Evolutionary conservation across 148 eudicot genomes (phyloP).

Genomic region (Talinum fruticosum): DNA sequence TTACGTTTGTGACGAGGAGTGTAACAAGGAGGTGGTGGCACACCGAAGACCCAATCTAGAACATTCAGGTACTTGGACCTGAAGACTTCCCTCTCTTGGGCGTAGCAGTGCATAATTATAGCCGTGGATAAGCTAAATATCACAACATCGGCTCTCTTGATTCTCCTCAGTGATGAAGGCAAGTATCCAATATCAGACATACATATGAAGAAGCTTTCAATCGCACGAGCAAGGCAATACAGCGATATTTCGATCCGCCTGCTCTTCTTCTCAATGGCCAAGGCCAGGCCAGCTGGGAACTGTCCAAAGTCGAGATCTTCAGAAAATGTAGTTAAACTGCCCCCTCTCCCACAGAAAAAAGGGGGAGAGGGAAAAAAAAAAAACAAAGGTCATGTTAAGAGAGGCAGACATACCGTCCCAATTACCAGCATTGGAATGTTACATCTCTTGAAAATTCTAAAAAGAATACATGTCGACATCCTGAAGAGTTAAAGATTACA

Average conservation of each 20-base stretch:
- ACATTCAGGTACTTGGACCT: conserved; percentile 93
- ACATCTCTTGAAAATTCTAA: conserved; percentile 74
- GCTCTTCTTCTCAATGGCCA: conserved; percentile 97
- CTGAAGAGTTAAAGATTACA: conserved; percentile 35
- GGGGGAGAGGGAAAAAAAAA: not conserved
- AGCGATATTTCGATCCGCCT: conserved; percentile 91
- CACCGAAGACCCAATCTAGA: conserved; percentile 99
- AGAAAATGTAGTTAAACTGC: not conserved
- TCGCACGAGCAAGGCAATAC: conserved; percentile 89
- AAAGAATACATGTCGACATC: conserved; percentile 94
- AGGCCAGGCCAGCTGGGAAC: conserved; percentile 88
- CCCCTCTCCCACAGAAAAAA: not conserved
- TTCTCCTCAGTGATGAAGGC: conserved; percentile 58
- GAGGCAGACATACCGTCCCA: conserved; percentile 60
- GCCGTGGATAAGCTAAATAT: conserved; percentile 94
- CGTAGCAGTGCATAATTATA: conserved; percentile 94
- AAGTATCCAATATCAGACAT: conserved; percentile 77
- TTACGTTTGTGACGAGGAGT: conserved; percentile 48
- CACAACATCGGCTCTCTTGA: conserved; percentile 86
- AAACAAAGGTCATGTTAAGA: not conserved
- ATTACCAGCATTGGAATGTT: conserved; percentile 89
- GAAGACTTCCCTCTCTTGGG: conserved; percentile 91
- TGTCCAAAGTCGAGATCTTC: conserved; percentile 25
- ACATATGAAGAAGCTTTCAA: conserved; percentile 95
- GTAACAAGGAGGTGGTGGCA: conserved; percentile 75